Percentiles rank a stretch among this genome's conserved stretches.
Conservation (phyloP, 2,329 filamentous ascomycete species). For the Neospermospora avenae region DNA sequence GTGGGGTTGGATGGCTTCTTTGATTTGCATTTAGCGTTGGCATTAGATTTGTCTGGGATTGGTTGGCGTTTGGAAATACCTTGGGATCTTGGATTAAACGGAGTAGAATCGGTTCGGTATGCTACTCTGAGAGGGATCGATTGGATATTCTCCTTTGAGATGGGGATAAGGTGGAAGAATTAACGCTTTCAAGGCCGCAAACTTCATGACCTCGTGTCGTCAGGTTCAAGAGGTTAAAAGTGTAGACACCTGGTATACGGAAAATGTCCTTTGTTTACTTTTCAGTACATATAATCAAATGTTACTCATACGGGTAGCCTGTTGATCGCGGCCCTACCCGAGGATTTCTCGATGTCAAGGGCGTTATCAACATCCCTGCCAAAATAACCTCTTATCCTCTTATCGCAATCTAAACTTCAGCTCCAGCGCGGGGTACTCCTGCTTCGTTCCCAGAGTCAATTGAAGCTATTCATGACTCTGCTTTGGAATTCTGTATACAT, state of each 20-base stretch:
- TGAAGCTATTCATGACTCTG: neutral
- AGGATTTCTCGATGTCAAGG: neutral
- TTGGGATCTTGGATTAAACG: neutral
- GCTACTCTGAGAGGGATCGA: neutral
- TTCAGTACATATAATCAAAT: neutral
- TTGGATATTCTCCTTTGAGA: neutral
- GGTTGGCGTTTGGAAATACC: conserved; percentile 10
- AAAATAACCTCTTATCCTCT: neutral
- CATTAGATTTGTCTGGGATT: conserved; percentile 6
- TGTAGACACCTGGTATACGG: neutral
- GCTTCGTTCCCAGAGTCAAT: conserved; percentile 8
- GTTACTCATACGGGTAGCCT: neutral
- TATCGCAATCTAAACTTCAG: neutral
- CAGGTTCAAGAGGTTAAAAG: no score
- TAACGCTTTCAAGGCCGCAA: no score
- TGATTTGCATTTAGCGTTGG: conserved; percentile 16
- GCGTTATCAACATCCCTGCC: conserved; percentile 5
- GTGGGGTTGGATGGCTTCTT: neutral
- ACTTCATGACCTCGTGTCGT: no score
- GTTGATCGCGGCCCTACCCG: neutral
- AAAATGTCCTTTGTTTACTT: neutral
- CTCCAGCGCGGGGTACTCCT: neutral
- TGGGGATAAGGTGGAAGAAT: no score
- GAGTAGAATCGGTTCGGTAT: neutral
- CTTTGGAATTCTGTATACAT: neutral